phyloP scores from a whole-genome alignment of 495 filamentous ascomycete genomes.

The Extremus antarcticus region DNA sequence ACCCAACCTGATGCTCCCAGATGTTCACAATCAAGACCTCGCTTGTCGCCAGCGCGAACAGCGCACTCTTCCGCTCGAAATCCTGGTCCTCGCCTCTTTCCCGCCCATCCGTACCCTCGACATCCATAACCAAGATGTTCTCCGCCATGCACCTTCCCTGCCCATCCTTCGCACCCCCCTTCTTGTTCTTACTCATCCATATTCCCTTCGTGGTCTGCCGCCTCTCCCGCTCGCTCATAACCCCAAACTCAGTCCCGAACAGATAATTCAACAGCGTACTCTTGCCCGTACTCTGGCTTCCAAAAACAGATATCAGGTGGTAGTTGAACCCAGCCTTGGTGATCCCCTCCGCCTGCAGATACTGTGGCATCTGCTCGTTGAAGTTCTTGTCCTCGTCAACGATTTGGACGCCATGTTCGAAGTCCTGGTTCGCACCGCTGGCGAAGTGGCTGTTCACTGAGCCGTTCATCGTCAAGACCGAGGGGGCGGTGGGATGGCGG shows the following conservation, averaged over 20 bases:
- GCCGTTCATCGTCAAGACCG: constrained; percentile 66
- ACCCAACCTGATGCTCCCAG: constrained; percentile 96
- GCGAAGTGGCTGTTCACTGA: constrained; percentile 86
- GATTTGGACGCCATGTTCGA: constrained; percentile 91
- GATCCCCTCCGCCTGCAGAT: constrained; percentile 67
- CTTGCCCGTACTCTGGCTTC: constrained; percentile 96
- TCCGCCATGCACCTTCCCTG: constrained; percentile 61
- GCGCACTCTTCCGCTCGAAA: constrained; percentile 93
- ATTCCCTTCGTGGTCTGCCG: constrained; percentile 98
- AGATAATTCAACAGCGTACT: constrained; percentile 92
- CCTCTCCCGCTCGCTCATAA: constrained; percentile 86
- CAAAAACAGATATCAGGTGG: constrained; percentile 96
- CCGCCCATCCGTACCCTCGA: constrained; percentile 93
- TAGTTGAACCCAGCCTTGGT: constrained; percentile 92
- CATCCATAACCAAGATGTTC: constrained; percentile 98
- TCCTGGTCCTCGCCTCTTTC: constrained; percentile 97
- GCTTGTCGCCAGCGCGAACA: constrained; percentile 94
- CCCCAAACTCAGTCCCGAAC: constrained; percentile 89
- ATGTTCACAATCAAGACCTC: constrained; percentile 98
- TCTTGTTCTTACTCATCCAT: constrained; percentile 96
- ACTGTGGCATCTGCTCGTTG: constrained; percentile 73
- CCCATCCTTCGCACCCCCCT: constrained; percentile 29
- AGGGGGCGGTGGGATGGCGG: constrained; percentile 35
- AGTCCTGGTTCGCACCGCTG: constrained; percentile 63
- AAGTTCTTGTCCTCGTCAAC: constrained; percentile 92